These are phyloP conservation scores for Venturia carpophila DNA, from an alignment of 2,329 filamentous ascomycete species.

Conservation along the genomic window DNA sequence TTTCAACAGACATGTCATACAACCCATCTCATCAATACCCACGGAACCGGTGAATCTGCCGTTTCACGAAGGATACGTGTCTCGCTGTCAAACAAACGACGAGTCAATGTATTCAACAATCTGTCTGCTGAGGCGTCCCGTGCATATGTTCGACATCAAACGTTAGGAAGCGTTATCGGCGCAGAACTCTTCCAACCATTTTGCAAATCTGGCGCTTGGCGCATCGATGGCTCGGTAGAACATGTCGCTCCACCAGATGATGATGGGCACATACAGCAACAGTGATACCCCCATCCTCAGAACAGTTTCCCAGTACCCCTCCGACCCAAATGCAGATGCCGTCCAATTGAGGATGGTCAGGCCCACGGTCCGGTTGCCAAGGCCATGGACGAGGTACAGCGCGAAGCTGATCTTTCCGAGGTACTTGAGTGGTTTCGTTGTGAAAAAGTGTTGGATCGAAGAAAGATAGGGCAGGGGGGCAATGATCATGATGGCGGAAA, in stretches of 20 bases:
- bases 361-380: constrained; percentile 19
- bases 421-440: constrained; percentile 36
- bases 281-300: background rate
- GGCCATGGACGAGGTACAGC: constrained; percentile 39
- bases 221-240: constrained; percentile 20
- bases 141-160: background rate
- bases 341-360: constrained; percentile 16
- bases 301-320: constrained; percentile 17
- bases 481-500: constrained; percentile 8
- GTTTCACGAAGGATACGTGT: no score
- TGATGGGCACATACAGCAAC: constrained; percentile 12
- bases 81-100: no score
- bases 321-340: constrained; percentile 18
- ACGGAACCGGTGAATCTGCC: no score
- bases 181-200: constrained; percentile 19
- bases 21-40: no score
- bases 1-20: background rate
- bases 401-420: constrained; percentile 41
- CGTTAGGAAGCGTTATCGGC: background rate
- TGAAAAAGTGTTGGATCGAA: constrained; percentile 36
- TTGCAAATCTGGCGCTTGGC: constrained; percentile 19
- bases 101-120: no score
- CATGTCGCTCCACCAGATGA: constrained; percentile 21
- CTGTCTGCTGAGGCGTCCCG: no score
- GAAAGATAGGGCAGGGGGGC: constrained; percentile 23